Evolutionary conservation across 768 basidiomycete species (phyloP).

Genomic region (Phylloporus arenicola): DNA sequence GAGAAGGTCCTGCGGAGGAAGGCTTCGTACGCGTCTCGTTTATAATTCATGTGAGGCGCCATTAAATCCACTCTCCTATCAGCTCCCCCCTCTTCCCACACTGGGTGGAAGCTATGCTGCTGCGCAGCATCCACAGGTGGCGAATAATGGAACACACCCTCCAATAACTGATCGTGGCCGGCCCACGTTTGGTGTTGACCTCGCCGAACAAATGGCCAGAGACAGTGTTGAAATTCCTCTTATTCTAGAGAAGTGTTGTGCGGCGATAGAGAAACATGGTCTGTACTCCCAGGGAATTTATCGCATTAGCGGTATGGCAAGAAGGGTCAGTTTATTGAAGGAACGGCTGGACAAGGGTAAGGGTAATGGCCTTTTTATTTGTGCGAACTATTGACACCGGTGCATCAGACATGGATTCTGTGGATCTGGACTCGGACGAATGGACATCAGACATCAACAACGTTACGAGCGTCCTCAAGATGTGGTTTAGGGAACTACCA

Average conservation of each 20-base stretch:
- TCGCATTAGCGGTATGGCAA: slow-evolving; percentile 86
- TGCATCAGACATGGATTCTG: slow-evolving; percentile 68
- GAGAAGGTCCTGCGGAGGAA: slow-evolving; percentile 88
- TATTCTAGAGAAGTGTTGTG: slow-evolving; percentile 83
- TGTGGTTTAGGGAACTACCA: slow-evolving; percentile 95
- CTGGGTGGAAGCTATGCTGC: slow-evolving; percentile 29
- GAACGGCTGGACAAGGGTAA: slow-evolving; percentile 81
- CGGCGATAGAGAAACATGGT: slow-evolving; percentile 89
- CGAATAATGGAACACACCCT: slow-evolving; percentile 26
- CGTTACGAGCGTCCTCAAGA: slow-evolving; percentile 88
- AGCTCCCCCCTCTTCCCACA: slow-evolving; percentile 62
- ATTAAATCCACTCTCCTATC: slow-evolving; percentile 6
- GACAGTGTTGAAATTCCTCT: slow-evolving; percentile 87
- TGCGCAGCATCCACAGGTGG: slow-evolving; percentile 22
- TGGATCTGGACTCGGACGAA: slow-evolving; percentile 83
- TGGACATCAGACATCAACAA: slow-evolving; percentile 95
- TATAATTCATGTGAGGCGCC: background rate
- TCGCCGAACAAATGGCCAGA: slow-evolving; percentile 89
- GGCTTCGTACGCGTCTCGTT: slow-evolving; percentile 71
- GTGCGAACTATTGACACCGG: slow-evolving; percentile 18
- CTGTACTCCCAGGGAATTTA: slow-evolving; percentile 85
- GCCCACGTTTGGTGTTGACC: slow-evolving; percentile 90
- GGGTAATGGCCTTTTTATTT: slow-evolving; percentile 3
- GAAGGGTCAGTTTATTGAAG: slow-evolving; percentile 78
- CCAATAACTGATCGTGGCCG: slow-evolving; percentile 52